phyloP scores from a whole-genome alignment of 371 early-diverging fungal species.

The Sanchytrium tribonematis region DNA sequence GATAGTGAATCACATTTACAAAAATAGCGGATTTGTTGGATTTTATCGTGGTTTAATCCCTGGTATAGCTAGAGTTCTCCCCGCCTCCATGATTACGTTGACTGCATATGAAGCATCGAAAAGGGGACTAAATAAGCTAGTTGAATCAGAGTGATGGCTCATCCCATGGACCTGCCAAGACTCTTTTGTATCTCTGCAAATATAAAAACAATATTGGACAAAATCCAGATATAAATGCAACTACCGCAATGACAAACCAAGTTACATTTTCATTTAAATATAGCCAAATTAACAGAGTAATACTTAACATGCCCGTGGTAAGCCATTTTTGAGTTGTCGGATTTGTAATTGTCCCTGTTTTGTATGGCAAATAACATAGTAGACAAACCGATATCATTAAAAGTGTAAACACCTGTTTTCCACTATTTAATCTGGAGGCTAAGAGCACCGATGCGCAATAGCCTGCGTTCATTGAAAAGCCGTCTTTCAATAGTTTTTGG shows the following conservation, averaged over 20 bases:
- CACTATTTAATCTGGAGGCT: background rate
- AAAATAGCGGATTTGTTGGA: conserved; percentile 42
- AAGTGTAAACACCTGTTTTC: background rate
- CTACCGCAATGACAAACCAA: background rate
- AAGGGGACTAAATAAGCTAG: background rate
- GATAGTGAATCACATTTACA: conserved; percentile 3
- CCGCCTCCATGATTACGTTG: conserved; percentile 83
- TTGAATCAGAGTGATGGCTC: background rate
- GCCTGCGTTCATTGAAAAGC: background rate
- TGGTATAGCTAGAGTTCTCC: conserved; percentile 57
- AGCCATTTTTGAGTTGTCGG: background rate
- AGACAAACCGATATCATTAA: background rate
- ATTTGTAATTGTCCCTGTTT: background rate
- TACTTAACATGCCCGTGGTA: background rate
- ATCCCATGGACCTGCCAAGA: background rate
- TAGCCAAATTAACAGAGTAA: background rate
- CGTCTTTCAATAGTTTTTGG: background rate
- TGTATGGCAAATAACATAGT: background rate
- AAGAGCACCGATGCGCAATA: background rate
- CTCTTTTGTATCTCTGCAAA: background rate
- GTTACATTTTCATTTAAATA: background rate
- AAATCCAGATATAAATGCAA: background rate
- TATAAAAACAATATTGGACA: background rate
- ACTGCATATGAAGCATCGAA: conserved; percentile 44
- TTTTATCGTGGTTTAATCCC: conserved; percentile 86